Conservation (phyloP, 345 rosid species). For the Moringa oleifera region DNA sequence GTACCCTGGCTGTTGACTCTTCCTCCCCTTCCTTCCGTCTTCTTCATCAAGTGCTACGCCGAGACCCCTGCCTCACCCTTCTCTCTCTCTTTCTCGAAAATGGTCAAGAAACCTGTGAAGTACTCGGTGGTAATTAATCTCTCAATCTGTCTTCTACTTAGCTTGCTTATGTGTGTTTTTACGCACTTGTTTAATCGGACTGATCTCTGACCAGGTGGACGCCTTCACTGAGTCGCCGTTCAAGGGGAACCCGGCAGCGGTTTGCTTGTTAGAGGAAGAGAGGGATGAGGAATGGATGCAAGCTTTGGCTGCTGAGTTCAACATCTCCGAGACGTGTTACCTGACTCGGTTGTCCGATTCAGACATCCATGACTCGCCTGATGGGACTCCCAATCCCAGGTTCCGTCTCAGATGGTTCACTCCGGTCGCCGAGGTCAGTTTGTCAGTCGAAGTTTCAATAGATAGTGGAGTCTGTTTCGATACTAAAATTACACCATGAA, state of each 20-base stretch:
- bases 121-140: constrained; percentile 34
- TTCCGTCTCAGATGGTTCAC: constrained; percentile 72
- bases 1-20: too few relatives aligned
- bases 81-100: constrained; percentile 14
- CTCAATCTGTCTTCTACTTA: neutral
- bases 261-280: constrained; percentile 62
- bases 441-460: neutral
- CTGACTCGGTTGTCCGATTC: constrained; percentile 26
- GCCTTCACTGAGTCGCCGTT: constrained; percentile 69
- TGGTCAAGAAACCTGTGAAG: constrained; percentile 32
- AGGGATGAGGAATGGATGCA: constrained; percentile 69
- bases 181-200: neutral
- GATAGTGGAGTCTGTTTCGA: neutral
- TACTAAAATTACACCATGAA: neutral
- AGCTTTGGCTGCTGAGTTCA: constrained; percentile 54
- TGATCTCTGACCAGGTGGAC: constrained; percentile 41
- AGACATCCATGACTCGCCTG: constrained; percentile 1
- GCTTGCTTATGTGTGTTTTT: neutral
- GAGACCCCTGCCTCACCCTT: too few relatives aligned
- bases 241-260: constrained; percentile 84
- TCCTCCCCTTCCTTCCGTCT: too few relatives aligned
- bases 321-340: constrained; percentile 43
- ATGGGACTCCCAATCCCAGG: constrained; percentile 20
- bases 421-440: constrained; percentile 34
- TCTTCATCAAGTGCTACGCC: too few relatives aligned